Percentiles rank a stretch among this genome's conserved stretches.
Conservation (phyloP, 805 yeast species). For the Saturnispora hagleri region DNA sequence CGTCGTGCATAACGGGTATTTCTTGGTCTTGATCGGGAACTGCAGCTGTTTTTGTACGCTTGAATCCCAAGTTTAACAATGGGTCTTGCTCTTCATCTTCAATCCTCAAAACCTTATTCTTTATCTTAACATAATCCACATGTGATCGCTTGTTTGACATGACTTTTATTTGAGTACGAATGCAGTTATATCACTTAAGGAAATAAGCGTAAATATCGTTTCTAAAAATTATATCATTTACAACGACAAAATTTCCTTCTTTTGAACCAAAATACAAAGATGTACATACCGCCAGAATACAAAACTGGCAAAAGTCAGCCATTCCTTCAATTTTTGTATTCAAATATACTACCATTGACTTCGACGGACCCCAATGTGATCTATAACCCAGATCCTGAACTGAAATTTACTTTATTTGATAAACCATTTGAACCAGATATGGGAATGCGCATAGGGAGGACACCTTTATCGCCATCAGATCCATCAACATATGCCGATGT, state of each 20-base stretch:
- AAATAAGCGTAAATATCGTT: not conserved
- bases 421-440: conserved; percentile 25
- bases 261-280: conserved; percentile 2
- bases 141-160: not conserved
- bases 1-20: conserved; percentile 56
- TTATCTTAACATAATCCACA: conserved; percentile 21
- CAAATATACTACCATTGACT: conserved; percentile 27
- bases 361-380: conserved; percentile 28
- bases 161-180: not conserved
- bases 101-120: conserved; percentile 48
- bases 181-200: not conserved
- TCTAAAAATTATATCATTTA: not conserved
- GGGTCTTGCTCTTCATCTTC: conserved; percentile 72
- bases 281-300: conserved; percentile 29
- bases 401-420: conserved; percentile 26
- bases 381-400: conserved; percentile 23
- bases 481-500: conserved; percentile 45
- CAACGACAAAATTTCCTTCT: not conserved
- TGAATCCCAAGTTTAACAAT: conserved; percentile 71
- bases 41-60: conserved; percentile 56
- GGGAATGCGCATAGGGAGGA: conserved; percentile 27
- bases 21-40: conserved; percentile 47
- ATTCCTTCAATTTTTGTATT: conserved; percentile 22
- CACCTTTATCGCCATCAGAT: conserved; percentile 31
- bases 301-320: conserved; percentile 20